Evolutionary conservation across 73 alveolate genomes (phyloP), one percentile per base, ranked within the genome.

Genomic region (Effrenium voratum): DNA sequence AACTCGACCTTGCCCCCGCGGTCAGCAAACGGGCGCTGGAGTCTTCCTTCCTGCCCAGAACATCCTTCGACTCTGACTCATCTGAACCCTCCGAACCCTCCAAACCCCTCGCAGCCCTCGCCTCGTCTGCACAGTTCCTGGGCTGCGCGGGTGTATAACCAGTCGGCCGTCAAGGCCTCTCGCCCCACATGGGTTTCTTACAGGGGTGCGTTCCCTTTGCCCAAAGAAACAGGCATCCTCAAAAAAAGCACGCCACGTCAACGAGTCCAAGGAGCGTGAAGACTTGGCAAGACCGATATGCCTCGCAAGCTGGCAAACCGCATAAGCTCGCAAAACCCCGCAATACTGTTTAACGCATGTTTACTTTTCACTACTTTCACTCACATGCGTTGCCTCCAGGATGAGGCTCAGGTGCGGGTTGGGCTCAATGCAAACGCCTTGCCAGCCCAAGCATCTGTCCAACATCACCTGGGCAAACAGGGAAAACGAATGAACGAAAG

Each of bases 361-460:
- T n/a, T n/a, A n/a, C n/a, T n/a, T n/a, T n/a, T n/a, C n/a, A n/a
- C n/a, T n/a, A n/a, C n/a, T n/a, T n/a, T n/a, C n/a, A n/a, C n/a
- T n/a, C n/a, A n/a, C n/a, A n/a, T n/a, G 41, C 87, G 26, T 68
- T 13, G 63, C 94, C 94, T 86, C 94, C 44, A 86, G 81, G 46
- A 86, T 72, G 43, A 86, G 22, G 94, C 94, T 86, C 36, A 86
- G 94, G 26, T 86, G 94, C 26, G 94, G 94, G 34, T 86, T 86
- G 34, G 94, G 94, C 82, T 86, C 94, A n/a, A 86, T 45, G 82
- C 94, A 86, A 41, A 86, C 60, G 32, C 94, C 94, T 59, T 60
- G 94, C 94, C 94, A 86, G 80, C 94, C 94, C 80, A 59, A 41
- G 82, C 94, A 86, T 38, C 94, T 81, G 44, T 86, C 94, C 81